phyloP scores from a whole-genome alignment of 352 stramenopile species.

The Blastocystis sp. region DNA sequence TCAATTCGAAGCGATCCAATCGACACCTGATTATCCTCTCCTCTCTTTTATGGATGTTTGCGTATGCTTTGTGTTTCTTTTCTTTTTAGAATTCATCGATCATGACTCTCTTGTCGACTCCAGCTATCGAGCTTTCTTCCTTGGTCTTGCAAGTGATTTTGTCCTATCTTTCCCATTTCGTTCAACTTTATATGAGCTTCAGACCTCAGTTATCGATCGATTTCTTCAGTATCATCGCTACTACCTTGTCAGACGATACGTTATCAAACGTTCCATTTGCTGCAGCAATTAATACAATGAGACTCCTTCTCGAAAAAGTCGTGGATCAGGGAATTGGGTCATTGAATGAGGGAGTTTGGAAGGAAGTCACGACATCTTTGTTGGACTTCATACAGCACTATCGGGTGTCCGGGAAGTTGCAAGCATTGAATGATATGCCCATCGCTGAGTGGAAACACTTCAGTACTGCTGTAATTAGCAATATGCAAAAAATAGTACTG shows the following conservation, averaged over 20 bases:
- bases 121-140: neutral
- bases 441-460: neutral
- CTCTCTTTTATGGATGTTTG: neutral
- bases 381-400: neutral
- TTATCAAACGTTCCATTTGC: neutral
- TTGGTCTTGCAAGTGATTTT: neutral
- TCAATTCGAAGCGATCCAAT: neutral
- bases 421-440: slow-evolving; percentile 21
- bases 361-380: neutral
- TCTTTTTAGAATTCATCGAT: neutral
- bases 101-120: neutral
- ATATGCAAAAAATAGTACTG: slow-evolving; percentile 8
- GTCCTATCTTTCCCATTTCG: neutral
- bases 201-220: neutral
- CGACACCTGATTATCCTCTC: neutral
- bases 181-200: slow-evolving; percentile 4
- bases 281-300: neutral
- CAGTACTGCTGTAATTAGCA: neutral
- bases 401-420: neutral
- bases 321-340: neutral
- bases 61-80: neutral
- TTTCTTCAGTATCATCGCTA: slow-evolving; percentile 31
- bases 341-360: neutral
- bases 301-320: neutral
- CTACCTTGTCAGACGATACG: neutral